Percentiles rank a stretch among this genome's conserved stretches.
Evolutionary conservation across 129 eudicot genomes (phyloP).

Genomic region (Deinandra increscens): DNA sequence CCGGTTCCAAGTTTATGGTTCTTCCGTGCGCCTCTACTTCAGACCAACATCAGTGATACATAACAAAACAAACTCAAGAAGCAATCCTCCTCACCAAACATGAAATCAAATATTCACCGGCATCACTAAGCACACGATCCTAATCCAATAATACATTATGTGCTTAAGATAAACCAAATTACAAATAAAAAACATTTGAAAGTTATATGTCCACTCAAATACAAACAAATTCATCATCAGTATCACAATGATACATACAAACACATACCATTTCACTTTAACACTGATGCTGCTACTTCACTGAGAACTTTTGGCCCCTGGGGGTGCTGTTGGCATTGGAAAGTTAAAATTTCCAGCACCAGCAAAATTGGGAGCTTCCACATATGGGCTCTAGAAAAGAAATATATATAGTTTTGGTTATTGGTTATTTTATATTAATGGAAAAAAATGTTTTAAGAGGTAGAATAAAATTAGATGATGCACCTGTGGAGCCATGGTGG

Average conservation of each 20-base stretch:
- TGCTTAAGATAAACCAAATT: conserved; percentile 25
- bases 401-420: too few relatives aligned
- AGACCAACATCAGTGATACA: conserved; percentile 11
- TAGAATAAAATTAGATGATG: neutral
- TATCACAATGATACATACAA: conserved; percentile 33
- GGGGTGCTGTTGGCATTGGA: conserved; percentile 93
- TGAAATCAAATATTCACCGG: conserved; percentile 7
- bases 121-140: conserved; percentile 28
- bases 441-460: neutral
- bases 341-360: conserved; percentile 50
- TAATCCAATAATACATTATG: conserved; percentile 35
- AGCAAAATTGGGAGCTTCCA: conserved; percentile 69
- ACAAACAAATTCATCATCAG: conserved; percentile 33
- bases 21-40: too few relatives aligned
- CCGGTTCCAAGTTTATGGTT: too few relatives aligned
- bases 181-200: conserved; percentile 22
- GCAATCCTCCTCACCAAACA: conserved; percentile 11
- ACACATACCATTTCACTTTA: conserved; percentile 20
- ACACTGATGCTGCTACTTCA: conserved; percentile 31
- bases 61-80: conserved; percentile 1
- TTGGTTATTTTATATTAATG: neutral
- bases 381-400: conserved; percentile 75
- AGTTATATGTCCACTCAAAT: conserved; percentile 29
- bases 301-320: conserved; percentile 72
- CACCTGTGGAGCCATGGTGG: conserved; percentile 61